phyloP scores from a whole-genome alignment of 164 flowering plant genomes.

The Nymphaea thermarum region DNA sequence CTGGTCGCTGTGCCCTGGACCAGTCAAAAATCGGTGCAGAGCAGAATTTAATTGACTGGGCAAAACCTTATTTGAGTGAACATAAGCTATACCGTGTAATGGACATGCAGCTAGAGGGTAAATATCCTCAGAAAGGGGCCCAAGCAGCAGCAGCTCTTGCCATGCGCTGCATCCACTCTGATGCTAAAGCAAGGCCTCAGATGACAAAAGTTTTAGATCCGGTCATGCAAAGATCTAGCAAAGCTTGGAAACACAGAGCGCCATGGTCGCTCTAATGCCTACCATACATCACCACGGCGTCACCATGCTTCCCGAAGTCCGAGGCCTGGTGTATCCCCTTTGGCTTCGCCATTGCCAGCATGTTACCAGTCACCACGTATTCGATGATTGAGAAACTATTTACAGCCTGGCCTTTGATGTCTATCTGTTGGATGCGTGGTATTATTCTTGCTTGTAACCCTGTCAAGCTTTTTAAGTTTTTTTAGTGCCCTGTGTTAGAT shows the following conservation, averaged over 20 bases:
- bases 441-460: too few relatives aligned
- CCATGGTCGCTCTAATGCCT: slow-evolving; percentile 4
- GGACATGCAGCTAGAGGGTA: slow-evolving; percentile 52
- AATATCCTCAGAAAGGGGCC: slow-evolving; percentile 68
- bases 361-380: slow-evolving; percentile 7
- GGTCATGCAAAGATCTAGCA: slow-evolving; percentile 22
- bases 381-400: too few relatives aligned
- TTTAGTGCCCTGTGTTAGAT: too few relatives aligned
- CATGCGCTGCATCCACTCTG: slow-evolving; percentile 39
- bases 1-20: slow-evolving; percentile 52
- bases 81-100: slow-evolving; percentile 31
- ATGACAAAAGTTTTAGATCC: slow-evolving; percentile 64
- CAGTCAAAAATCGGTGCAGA: slow-evolving; percentile 32
- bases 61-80: slow-evolving; percentile 32
- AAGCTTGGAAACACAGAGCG: slow-evolving; percentile 20
- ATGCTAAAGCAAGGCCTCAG: slow-evolving; percentile 49
- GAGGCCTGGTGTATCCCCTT: slow-evolving; percentile 1
- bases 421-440: too few relatives aligned
- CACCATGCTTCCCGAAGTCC: slow-evolving; percentile 12
- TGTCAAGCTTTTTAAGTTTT: too few relatives aligned
- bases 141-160: slow-evolving; percentile 49
- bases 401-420: too few relatives aligned
- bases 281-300: slow-evolving; percentile 23
- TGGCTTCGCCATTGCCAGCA: slow-evolving; percentile 12
- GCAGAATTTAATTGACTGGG: slow-evolving; percentile 48